These are phyloP conservation scores for Lathyrus oleraceus DNA, from an alignment of 306 rosid species.

Conservation along the genomic window DNA sequence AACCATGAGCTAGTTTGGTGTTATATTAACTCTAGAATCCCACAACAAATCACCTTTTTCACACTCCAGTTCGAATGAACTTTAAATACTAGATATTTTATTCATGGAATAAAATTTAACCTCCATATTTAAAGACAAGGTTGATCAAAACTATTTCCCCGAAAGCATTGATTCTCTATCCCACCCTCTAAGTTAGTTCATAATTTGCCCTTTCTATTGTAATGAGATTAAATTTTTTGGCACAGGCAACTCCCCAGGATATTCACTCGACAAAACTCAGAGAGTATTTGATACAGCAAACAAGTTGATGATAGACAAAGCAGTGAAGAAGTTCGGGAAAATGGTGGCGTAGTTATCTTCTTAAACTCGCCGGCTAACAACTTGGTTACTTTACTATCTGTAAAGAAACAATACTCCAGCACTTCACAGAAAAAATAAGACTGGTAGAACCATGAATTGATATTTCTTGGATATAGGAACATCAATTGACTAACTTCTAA, in stretches of 20 bases:
- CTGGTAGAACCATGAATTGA: conserved; percentile 16
- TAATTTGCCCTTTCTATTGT: conserved; percentile 3
- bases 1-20: conserved; percentile 14
- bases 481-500: conserved; percentile 15
- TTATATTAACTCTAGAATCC: background rate
- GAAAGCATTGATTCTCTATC: background rate
- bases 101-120: conserved; percentile 8
- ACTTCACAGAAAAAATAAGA: background rate
- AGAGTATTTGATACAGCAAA: conserved; percentile 48
- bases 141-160: background rate
- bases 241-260: conserved; percentile 52
- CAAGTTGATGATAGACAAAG: conserved; percentile 24
- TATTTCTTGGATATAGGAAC: background rate
- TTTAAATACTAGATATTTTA: background rate
- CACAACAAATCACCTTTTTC: background rate
- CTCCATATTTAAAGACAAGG: conserved; percentile 1
- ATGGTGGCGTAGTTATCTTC: conserved; percentile 15
- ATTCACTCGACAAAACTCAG: conserved; percentile 51
- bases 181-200: conserved; percentile 23
- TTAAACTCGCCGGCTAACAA: conserved; percentile 14
- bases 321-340: conserved; percentile 18
- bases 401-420: conserved; percentile 7
- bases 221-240: conserved; percentile 28
- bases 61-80: background rate
- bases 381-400: conserved; percentile 26